Base-by-base conservation (phyloP, 1,139 yeast genomes). In the Pichia sp. region DNA sequence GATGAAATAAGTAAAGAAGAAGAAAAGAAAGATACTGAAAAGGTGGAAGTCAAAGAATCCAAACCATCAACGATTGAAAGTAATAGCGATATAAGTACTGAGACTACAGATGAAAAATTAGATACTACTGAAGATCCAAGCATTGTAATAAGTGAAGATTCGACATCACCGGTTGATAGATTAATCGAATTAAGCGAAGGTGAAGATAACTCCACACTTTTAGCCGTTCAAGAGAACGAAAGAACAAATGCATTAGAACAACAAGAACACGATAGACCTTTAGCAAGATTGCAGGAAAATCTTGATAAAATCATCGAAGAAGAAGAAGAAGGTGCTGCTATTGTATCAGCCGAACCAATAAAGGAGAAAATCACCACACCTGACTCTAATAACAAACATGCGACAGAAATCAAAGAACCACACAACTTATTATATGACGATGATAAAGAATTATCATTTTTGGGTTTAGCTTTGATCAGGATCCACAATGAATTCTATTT, bases 231-330 rank as follows among this genome's bases (percentile, higher is more conserved):
- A 58, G 79, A 81, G n/a, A 67, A 72, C 22, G 78, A 81, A 18
- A 69, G 87, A 49, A 73, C 76, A 24, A 79, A 75, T 31, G 72
- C 81, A 0, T 68, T 84, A 18, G 88, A 83, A 57, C 82, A 80
- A 47, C 90, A 78, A 67, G 88, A 76, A 62, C 77, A 75, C 31
- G 88, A 83, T 44, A 68, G 96, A 52, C 96, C 96, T 0, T 69
- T 90, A 53, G 96, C 96, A 0, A 85, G 83, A 55, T 70, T 88
- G 44, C 96, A 89, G 62, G 82, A 83, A 58, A 82, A 83, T 57
- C 70, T 89, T 52, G 91, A 85, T 50, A 76, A 78, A 52, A 69
- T 78, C 34, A 72, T 75, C 18, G 64, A 65, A 43, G 60, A 62
- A 36, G 66, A 60, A 34, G 65, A 60, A 44, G 57, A 47, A 9